Evolutionary conservation across 2,329 filamentous ascomycete genomes (phyloP).

Genomic region (Ophiostoma ulmi): DNA sequence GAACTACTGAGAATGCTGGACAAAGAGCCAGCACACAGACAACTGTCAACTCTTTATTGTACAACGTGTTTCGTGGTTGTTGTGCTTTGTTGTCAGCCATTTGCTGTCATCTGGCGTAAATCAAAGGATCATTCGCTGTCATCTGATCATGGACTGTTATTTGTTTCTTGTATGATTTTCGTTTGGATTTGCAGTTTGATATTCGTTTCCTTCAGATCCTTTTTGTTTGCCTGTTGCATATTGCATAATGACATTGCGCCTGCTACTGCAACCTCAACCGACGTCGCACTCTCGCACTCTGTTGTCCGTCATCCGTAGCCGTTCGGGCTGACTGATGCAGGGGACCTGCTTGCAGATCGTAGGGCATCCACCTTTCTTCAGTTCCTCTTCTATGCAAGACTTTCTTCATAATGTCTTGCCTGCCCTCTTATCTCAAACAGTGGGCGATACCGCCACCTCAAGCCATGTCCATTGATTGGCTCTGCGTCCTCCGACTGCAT

Average conservation of each 20-base stretch:
- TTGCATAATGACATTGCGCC: neutral
- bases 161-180: constrained; percentile 11
- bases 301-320: neutral
- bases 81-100: neutral
- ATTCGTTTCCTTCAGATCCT: neutral
- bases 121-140: neutral
- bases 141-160: neutral
- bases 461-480: constrained; percentile 7
- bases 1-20: neutral
- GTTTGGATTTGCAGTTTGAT: constrained; percentile 5
- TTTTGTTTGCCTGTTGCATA: neutral
- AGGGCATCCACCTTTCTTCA: neutral
- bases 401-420: neutral
- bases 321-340: neutral
- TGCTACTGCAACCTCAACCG: neutral
- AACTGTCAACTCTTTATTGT: neutral
- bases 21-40: neutral
- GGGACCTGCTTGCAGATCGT: neutral
- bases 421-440: neutral
- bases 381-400: neutral
- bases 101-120: neutral
- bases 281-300: neutral
- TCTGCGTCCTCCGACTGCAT: neutral
- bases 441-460: neutral
- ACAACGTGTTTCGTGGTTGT: neutral